These are phyloP conservation scores for Cladosporium phlei DNA, from an alignment of 2,329 filamentous ascomycete species.

Conservation along the genomic window DNA sequence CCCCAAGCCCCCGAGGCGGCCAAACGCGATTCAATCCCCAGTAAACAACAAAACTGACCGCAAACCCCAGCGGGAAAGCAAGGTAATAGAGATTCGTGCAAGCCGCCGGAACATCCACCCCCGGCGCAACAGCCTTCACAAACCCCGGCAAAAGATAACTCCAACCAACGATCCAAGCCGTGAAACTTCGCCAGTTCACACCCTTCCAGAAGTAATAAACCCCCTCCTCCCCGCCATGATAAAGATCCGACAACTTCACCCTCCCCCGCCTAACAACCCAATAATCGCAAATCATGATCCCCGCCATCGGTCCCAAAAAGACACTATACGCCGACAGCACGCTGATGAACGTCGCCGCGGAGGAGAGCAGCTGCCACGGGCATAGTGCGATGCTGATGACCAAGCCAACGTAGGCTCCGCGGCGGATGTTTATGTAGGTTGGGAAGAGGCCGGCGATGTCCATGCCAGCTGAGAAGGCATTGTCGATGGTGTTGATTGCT, in stretches of 20 bases:
- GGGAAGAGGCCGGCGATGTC: slow-evolving; percentile 52
- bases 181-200: slow-evolving; percentile 42
- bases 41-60: slow-evolving; percentile 36
- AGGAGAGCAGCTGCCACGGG: slow-evolving; percentile 50
- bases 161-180: slow-evolving; percentile 37
- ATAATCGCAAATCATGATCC: slow-evolving; percentile 43
- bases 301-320: slow-evolving; percentile 42
- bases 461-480: slow-evolving; percentile 50
- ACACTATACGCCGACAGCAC: slow-evolving; percentile 44
- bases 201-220: slow-evolving; percentile 43
- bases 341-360: slow-evolving; percentile 44
- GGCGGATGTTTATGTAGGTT: slow-evolving; percentile 52
- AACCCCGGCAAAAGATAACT: slow-evolving; percentile 33
- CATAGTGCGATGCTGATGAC: slow-evolving; percentile 43
- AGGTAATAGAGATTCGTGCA: slow-evolving; percentile 40
- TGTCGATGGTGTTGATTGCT: slow-evolving; percentile 43
- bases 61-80: slow-evolving; percentile 39
- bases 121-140: slow-evolving; percentile 38
- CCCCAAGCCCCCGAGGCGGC: slow-evolving; percentile 30
- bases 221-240: slow-evolving; percentile 32
- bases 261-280: slow-evolving; percentile 38
- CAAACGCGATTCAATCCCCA: slow-evolving; percentile 30
- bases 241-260: slow-evolving; percentile 43
- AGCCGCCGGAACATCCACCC: slow-evolving; percentile 34
- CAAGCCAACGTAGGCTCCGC: slow-evolving; percentile 48